Conservation (phyloP, 129 eudicot species). For the Arctium minus region DNA sequence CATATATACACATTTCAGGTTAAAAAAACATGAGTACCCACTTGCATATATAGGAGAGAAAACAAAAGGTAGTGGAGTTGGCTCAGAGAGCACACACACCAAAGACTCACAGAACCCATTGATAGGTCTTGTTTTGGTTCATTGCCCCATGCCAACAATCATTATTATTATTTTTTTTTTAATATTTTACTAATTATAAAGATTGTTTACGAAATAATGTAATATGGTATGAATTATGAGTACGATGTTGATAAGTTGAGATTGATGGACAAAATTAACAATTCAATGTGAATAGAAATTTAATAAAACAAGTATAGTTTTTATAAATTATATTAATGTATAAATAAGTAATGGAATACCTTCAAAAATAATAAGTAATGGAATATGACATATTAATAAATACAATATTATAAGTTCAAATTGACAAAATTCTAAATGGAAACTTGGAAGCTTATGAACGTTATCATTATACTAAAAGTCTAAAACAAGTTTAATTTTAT, state of each 20-base stretch:
- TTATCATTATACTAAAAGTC: too few species aligned
- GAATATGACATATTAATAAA: too few species aligned
- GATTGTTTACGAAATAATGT: background rate
- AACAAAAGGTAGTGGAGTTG: conserved; percentile 14
- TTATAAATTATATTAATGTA: too few species aligned
- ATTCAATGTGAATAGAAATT: background rate
- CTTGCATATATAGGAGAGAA: background rate
- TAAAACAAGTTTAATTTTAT: too few species aligned
- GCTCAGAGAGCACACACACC: conserved; percentile 27
- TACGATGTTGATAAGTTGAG: background rate
- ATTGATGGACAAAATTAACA: background rate
- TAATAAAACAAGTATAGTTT: too few species aligned
- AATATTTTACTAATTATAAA: background rate
- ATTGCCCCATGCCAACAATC: conserved; percentile 20
- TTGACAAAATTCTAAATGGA: too few species aligned
- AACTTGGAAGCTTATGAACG: too few species aligned
- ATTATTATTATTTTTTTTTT: background rate
- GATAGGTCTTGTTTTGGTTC: conserved; percentile 18
- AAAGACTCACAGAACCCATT: conserved; percentile 6
- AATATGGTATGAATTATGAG: background rate
- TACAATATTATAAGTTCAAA: too few species aligned
- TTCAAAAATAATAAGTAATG: too few species aligned
- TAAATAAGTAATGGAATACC: too few species aligned
- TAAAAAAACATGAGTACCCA: background rate
- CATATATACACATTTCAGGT: background rate